Base-by-base conservation (phyloP, 169 alveolate species). In the Plasmodium coatneyi region DNA sequence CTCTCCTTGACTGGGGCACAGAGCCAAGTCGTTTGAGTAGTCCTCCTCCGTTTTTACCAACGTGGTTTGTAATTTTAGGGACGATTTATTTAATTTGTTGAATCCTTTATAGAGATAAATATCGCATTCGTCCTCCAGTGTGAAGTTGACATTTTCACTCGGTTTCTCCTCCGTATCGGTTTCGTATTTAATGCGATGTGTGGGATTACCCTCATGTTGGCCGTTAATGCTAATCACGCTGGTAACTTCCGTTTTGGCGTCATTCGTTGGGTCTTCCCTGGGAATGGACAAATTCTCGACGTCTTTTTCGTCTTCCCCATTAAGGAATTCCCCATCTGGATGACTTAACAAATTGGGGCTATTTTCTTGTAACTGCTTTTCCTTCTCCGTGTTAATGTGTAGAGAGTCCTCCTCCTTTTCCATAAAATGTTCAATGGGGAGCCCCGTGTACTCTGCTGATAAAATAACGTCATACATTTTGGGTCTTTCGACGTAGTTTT, bases 391-490 rank as follows among this genome's bases (percentile, higher is more conserved):
- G 32, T 46, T 9, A 43, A 36, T 32, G 34, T 34, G 19, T 52
- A 28, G 32, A 6, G 34, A 84, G 32, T 28, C 39, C 56, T 70
- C 72, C 81, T 78, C 76, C 52, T 87, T 36, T 36, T 87, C 93
- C 25, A 87, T 79, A 78, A 87, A 87, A n/a, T 87, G 93, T 16
- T 87, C 93, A 60, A 87, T 34, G 41, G 93, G 93, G 19, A 87
- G 82, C 9, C 93, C 93, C 25, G 93, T 78, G 28, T 87, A 78
- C 54, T 87, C 93, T 19, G 93, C 66, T 78, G 93, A 87, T 79
- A 87, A 87, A 87, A 87, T 87, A 30, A 66, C 56, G 54, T 87
- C 93, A 87, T 87, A 87, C 49, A 87, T 87, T 87, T 87, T 87
- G 19, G 93, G 93, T 12, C 93, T 78, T 87, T 87, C 70, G 19